A percentile compares a stretch with the other conserved stretches of the same genome.
phyloP scores from a whole-genome alignment of 805 yeast genomes.

The Ogataea degrootiae region DNA sequence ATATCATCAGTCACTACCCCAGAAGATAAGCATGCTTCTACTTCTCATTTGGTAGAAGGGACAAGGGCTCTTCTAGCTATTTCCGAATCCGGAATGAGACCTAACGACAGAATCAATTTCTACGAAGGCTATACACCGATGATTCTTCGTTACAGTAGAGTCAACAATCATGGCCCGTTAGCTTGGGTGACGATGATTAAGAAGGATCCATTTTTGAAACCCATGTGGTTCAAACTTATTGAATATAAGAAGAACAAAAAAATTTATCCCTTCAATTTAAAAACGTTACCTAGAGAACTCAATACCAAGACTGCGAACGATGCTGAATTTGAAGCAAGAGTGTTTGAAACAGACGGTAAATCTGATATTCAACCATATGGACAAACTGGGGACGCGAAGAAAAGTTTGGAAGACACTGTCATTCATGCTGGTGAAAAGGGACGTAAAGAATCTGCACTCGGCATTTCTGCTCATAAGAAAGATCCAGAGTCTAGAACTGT shows the following conservation, averaged over 20 bases:
- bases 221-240: constrained; percentile 30
- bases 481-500: constrained; percentile 22
- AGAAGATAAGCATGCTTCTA: too few relatives aligned
- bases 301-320: constrained; percentile 5
- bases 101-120: constrained; percentile 36
- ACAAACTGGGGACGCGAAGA: constrained; percentile 11
- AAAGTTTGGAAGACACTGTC: neutral
- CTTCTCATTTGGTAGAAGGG: too few relatives aligned
- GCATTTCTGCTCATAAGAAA: constrained; percentile 6
- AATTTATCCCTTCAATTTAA: constrained; percentile 1
- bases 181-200: constrained; percentile 44
- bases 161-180: constrained; percentile 48
- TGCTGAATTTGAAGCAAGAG: constrained; percentile 25
- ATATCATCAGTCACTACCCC: too few relatives aligned
- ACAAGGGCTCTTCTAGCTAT: neutral
- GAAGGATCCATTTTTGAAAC: constrained; percentile 38
- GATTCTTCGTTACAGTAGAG: constrained; percentile 34
- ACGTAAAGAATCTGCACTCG: constrained; percentile 10
- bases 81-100: constrained; percentile 15
- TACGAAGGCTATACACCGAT: constrained; percentile 41
- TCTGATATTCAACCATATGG: constrained; percentile 33
- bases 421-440: constrained; percentile 1
- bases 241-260: constrained; percentile 19
- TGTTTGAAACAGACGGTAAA: constrained; percentile 34
- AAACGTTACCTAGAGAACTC: too few relatives aligned